A percentile compares a stretch with the other conserved stretches of the same genome.
Evolutionary conservation across 495 filamentous ascomycete genomes (phyloP).

Genomic region (Pyrenula massariospora): DNA sequence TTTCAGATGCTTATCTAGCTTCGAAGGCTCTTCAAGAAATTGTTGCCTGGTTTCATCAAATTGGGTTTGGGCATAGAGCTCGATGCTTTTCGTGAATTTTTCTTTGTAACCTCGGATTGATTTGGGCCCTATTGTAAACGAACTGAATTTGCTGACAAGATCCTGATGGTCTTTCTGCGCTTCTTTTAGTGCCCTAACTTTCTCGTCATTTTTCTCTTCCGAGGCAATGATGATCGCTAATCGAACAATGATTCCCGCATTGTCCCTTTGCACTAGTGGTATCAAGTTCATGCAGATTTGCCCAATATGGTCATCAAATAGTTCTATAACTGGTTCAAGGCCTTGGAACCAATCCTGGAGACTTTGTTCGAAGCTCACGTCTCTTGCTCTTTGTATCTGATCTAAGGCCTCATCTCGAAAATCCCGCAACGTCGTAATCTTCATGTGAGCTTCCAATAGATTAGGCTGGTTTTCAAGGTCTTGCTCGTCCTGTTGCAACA

Average conservation of each 20-base stretch:
- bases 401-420: constrained; percentile 94
- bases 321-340: constrained; percentile 77
- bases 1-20: constrained; percentile 68
- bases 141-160: constrained; percentile 84
- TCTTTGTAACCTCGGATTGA: constrained; percentile 93
- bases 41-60: constrained; percentile 61
- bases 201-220: constrained; percentile 90
- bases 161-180: constrained; percentile 92
- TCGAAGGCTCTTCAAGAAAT: constrained; percentile 74
- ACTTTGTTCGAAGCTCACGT: constrained; percentile 62
- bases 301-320: constrained; percentile 92
- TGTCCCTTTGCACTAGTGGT: constrained; percentile 69
- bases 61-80: constrained; percentile 56
- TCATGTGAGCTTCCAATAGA: constrained; percentile 76
- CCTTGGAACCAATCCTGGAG: constrained; percentile 78
- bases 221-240: constrained; percentile 86
- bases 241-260: constrained; percentile 78
- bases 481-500: constrained; percentile 70
- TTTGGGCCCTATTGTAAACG: constrained; percentile 82
- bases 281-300: constrained; percentile 83
- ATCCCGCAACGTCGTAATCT: constrained; percentile 79
- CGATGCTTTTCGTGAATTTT: constrained; percentile 75
- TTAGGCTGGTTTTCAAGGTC: constrained; percentile 89
- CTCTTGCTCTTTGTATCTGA: constrained; percentile 68
- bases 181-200: constrained; percentile 80